A percentile compares a stretch with the other conserved stretches of the same genome.
These are phyloP conservation scores for Cystofilobasidium ferigula DNA, from an alignment of 768 basidiomycete genomes.

Conservation along the genomic window DNA sequence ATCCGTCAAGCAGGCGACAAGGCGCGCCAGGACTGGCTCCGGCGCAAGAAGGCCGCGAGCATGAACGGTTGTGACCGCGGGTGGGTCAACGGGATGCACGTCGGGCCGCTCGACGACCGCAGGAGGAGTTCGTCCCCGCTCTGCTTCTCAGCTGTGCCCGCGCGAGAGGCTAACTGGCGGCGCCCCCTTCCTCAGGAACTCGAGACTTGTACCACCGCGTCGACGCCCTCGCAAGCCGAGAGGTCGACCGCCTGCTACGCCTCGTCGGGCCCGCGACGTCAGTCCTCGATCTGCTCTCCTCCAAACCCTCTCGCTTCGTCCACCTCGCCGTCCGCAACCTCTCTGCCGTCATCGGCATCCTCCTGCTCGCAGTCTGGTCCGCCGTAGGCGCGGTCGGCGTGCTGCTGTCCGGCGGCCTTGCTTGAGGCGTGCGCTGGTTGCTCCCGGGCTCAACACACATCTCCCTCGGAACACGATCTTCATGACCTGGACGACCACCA, in stretches of 20 bases:
- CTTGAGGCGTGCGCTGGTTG: too few species aligned
- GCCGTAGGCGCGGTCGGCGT: background rate
- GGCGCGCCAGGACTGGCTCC: background rate
- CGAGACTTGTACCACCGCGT: background rate
- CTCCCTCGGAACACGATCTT: too few species aligned
- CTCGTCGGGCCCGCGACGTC: background rate
- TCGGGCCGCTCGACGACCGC: background rate
- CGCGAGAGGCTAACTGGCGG: background rate
- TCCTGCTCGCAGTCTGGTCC: background rate
- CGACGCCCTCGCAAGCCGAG: background rate
- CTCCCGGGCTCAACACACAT: too few species aligned
- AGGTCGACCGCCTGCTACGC: background rate
- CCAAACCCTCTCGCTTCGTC: too few species aligned
- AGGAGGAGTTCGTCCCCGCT: background rate
- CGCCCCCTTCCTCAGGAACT: background rate
- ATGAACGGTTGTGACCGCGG: background rate
- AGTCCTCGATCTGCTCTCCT: background rate
- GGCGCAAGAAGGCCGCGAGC: background rate
- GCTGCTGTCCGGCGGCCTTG: background rate
- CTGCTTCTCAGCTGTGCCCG: background rate
- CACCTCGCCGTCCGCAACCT: background rate
- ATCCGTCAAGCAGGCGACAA: background rate
- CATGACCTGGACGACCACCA: too few species aligned
- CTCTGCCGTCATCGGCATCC: background rate
- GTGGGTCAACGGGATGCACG: background rate